Evolutionary conservation across 2,329 filamentous ascomycete genomes (phyloP).

Genomic region (Fusarium newnesense): DNA sequence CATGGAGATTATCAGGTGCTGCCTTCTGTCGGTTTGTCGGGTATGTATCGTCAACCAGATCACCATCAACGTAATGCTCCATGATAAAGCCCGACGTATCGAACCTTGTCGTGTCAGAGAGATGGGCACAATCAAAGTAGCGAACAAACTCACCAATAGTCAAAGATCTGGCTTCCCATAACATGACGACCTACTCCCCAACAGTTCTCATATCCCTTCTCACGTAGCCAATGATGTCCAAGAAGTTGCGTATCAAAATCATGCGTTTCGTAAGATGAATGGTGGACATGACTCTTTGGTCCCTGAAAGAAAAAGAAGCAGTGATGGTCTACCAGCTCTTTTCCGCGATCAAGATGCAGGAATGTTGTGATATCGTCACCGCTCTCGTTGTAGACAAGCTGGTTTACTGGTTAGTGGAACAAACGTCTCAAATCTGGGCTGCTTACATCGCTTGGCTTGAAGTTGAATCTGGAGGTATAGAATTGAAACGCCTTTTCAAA

Average conservation of each 20-base stretch:
- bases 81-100: not conserved
- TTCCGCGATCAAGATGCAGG: not conserved
- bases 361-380: not conserved
- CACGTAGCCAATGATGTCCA: not conserved
- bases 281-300: not conserved
- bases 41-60: not conserved
- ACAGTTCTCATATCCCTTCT: not conserved
- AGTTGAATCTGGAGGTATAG: not conserved
- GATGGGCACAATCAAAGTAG: rapidly evolving
- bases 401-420: rapidly evolving
- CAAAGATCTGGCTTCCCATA: not conserved
- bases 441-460: not conserved
- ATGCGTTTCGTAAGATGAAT: not conserved
- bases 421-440: rapidly evolving
- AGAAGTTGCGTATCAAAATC: not conserved
- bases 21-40: not conserved
- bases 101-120: not conserved
- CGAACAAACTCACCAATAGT: not conserved
- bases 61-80: not conserved
- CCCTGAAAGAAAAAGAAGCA: not conserved
- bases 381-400: not conserved
- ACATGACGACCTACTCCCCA: not conserved
- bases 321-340: not conserved
- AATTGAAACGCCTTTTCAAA: not conserved
- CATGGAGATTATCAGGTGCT: not conserved